Evolutionary conservation across 345 rosid species (phyloP).

Genomic region (Hypericum androsaemum): DNA sequence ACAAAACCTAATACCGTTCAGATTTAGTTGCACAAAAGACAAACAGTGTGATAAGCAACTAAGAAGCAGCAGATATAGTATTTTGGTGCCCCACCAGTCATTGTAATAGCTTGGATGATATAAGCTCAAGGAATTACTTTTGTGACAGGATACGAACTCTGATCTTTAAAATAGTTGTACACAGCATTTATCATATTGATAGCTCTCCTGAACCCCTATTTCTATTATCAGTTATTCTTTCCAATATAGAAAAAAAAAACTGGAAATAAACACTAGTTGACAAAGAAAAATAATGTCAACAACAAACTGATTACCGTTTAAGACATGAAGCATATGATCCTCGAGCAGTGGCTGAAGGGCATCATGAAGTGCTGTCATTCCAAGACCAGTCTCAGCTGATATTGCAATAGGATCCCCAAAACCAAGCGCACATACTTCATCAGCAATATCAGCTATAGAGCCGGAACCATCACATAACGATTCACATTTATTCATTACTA

Average conservation of each 20-base stretch:
- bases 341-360: conserved; percentile 62
- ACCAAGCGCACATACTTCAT: conserved; percentile 57
- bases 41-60: too few relatives aligned
- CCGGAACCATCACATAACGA: conserved; percentile 47
- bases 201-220: too few relatives aligned
- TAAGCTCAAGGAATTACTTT: too few relatives aligned
- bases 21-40: too few relatives aligned
- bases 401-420: conserved; percentile 88
- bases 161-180: too few relatives aligned
- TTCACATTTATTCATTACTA: conserved; percentile 86
- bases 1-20: too few relatives aligned
- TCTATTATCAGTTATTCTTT: too few relatives aligned
- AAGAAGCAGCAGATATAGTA: too few relatives aligned
- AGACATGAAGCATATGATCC: conserved; percentile 40
- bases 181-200: too few relatives aligned
- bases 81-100: too few relatives aligned
- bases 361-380: conserved; percentile 73
- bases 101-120: too few relatives aligned
- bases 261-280: not conserved
- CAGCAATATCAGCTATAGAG: conserved; percentile 52
- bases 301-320: conserved; percentile 39
- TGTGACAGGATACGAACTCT: too few relatives aligned
- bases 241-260: not conserved
- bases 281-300: not conserved
- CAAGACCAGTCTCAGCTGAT: conserved; percentile 94